Evolutionary conservation across 306 rosid species (phyloP).

Genomic region (Corylus heterophylla): DNA sequence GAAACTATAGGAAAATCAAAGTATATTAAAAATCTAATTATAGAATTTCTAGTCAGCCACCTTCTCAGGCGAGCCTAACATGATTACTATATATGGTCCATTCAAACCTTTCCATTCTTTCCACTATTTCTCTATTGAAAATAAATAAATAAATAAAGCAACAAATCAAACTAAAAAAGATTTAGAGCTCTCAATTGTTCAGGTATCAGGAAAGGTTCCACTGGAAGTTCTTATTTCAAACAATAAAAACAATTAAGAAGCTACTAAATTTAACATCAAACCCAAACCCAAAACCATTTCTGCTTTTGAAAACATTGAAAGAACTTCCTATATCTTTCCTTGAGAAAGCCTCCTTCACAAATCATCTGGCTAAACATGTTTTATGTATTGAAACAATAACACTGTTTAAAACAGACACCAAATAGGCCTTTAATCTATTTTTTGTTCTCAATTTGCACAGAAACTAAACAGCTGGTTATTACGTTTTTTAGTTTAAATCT

Average conservation of each 20-base stretch:
- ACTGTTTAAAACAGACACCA: neutral
- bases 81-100: neutral
- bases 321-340: neutral
- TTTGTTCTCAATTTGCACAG: conserved; percentile 21
- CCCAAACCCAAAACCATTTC: neutral
- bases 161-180: neutral
- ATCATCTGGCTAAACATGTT: neutral
- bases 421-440: neutral
- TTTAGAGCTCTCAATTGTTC: neutral
- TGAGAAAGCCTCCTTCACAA: neutral
- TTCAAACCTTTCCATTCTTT: neutral
- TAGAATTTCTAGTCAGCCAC: neutral
- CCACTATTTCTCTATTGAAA: neutral
- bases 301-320: neutral
- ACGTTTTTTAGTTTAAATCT: neutral
- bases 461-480: conserved; percentile 3
- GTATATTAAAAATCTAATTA: neutral
- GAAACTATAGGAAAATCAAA: neutral
- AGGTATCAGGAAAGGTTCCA: neutral
- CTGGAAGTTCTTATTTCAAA: neutral
- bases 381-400: neutral
- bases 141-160: neutral
- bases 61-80: neutral
- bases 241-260: neutral
- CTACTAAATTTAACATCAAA: neutral